These are phyloP conservation scores for Alternaria burnsii DNA, from an alignment of 2,329 filamentous ascomycete genomes.

Conservation along the genomic window DNA sequence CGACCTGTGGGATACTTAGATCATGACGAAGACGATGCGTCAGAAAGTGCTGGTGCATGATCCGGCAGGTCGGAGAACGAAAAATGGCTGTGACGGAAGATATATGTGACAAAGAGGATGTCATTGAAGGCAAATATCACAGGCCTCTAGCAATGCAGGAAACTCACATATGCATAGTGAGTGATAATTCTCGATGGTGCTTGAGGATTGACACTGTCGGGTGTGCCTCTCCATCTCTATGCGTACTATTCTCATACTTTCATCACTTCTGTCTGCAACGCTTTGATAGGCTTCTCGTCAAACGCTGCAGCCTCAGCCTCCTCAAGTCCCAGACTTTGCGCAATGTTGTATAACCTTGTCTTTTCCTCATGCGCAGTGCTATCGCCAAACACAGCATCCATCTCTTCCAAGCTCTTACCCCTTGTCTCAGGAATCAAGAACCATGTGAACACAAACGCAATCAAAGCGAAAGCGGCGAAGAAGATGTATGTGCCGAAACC, in stretches of 20 bases:
- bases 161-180: not conserved
- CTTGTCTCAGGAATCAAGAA: constrained; percentile 77
- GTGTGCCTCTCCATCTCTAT: not conserved
- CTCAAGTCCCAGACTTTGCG: constrained; percentile 27
- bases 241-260: not conserved
- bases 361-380: constrained; percentile 67
- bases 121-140: not conserved
- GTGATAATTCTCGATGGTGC: not conserved
- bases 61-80: not conserved
- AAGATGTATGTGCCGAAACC: constrained; percentile 59
- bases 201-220: not conserved
- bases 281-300: constrained; percentile 21
- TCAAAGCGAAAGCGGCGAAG: constrained; percentile 59
- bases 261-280: constrained; percentile 2
- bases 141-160: not conserved
- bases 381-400: constrained; percentile 88
- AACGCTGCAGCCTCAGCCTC: constrained; percentile 22
- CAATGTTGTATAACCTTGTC: constrained; percentile 29
- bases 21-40: not conserved
- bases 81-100: not conserved
- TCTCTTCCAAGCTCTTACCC: constrained; percentile 78
- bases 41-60: not conserved
- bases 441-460: constrained; percentile 55
- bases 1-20: not conserved
- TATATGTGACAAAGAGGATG: not conserved